Base-by-base conservation (phyloP, 306 rosid species). In the Ormosia emarginata region DNA sequence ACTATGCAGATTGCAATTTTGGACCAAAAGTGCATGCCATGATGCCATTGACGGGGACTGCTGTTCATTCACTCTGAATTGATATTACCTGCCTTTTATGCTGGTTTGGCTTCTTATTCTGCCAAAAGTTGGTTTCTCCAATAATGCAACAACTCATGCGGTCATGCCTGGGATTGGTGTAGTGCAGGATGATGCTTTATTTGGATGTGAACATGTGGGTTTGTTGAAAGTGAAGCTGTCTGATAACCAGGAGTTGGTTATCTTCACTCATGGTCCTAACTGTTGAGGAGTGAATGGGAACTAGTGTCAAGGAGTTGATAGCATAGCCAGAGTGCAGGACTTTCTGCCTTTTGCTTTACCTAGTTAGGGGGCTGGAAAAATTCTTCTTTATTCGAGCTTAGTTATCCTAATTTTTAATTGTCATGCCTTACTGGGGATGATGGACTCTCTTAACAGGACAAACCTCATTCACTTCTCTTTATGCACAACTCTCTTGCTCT, bases 21-120 rank as follows among this genome's bases (percentile, higher is more conserved):
- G 87, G 77, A 55, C 58, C 70, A 71, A 75, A 69, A 77, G 66
- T 75, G 43, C 82, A 24, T 24, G 24, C 24, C 24, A 24, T 24
- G 24, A 39, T 78, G 53, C 53, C 72, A 84, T 64, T 75, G 74
- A 77, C 81, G 86, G 86, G 66, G 78, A 77, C 67, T 86, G 34
- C 64, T 36, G 55, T 77, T 77, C 66, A 40, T 64, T 39, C 76
- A 50, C 70, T 64, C 75, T 75, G 55, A 79, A 64, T 71, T 47
- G 67, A 71, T 77, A 29, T 79, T 52, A 55, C 61, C 40, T 11
- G 64, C 63, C 41, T 74, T 64, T 70, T 82, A 43, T 74, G 82
- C 74, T 32, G 84, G 74, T 76, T 66, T 50, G 79, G 78, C 29
- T 81, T 79, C 75, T 74, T 64, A 52, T 80, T 83, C 66, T 57